Evolutionary conservation across 805 yeast species (phyloP).

Genomic region (Starmerella roubikii): DNA sequence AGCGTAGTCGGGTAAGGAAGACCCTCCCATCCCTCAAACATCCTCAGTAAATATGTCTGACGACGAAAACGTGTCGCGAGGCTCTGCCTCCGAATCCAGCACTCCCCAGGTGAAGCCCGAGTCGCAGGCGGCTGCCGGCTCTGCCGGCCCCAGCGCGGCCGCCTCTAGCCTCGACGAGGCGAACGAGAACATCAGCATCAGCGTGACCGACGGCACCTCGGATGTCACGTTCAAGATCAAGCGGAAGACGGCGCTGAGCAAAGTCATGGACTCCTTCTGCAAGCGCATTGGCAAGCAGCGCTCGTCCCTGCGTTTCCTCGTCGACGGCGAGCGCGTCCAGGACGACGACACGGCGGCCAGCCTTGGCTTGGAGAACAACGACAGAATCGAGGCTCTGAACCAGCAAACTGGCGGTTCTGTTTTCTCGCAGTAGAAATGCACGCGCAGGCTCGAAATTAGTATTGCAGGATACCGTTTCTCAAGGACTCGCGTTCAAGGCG

Average conservation of each 20-base stretch:
- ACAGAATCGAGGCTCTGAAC: slow-evolving; percentile 91
- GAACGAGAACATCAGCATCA: slow-evolving; percentile 85
- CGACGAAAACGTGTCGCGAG: too few relatives aligned
- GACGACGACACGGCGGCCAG: slow-evolving; percentile 81
- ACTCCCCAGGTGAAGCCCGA: slow-evolving; percentile 9
- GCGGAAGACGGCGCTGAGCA: slow-evolving; percentile 77
- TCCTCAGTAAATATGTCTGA: too few relatives aligned
- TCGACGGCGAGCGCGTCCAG: slow-evolving; percentile 82
- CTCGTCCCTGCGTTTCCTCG: slow-evolving; percentile 70
- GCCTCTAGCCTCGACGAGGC: too few relatives aligned
- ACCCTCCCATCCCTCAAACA: too few relatives aligned
- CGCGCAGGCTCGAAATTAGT: too few relatives aligned
- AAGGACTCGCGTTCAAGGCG: too few relatives aligned
- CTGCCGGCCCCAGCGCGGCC: slow-evolving; percentile 10
- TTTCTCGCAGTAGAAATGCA: too few relatives aligned
- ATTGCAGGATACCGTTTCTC: too few relatives aligned
- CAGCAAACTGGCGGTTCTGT: slow-evolving; percentile 54
- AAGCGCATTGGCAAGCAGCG: slow-evolving; percentile 90
- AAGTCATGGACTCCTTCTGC: slow-evolving; percentile 96
- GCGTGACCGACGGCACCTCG: slow-evolving; percentile 84
- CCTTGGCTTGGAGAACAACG: slow-evolving; percentile 89
- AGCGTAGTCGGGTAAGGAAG: too few relatives aligned
- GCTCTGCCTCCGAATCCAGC: neutral
- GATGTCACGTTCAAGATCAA: slow-evolving; percentile 94
- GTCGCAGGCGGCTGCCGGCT: neutral